Evolutionary conservation across 495 filamentous ascomycete species (phyloP).

Genomic region (Xanthoparmelia taractica): DNA sequence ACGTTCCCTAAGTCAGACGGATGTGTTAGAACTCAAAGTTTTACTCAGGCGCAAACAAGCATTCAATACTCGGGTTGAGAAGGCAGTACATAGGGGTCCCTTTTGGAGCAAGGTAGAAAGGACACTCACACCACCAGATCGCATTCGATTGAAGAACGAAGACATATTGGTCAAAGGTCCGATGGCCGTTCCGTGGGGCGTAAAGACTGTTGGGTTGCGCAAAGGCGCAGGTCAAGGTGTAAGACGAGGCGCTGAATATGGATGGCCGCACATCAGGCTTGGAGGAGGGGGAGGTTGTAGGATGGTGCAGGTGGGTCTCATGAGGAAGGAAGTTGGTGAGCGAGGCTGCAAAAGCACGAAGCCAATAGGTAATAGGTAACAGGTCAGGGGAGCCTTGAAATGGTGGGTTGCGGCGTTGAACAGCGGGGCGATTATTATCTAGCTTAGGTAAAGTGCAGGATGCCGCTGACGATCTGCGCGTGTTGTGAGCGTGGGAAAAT

Average conservation of each 20-base stretch:
- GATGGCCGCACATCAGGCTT: constrained; percentile 8
- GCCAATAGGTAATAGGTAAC: not conserved
- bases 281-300: not conserved
- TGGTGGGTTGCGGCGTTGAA: constrained; percentile 7
- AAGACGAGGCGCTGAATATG: constrained; percentile 5
- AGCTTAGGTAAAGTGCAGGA: constrained; percentile 1
- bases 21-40: constrained; percentile 7
- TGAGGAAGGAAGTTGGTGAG: not conserved
- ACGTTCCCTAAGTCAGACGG: constrained; percentile 30
- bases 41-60: constrained; percentile 5
- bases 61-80: constrained; percentile 11
- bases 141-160: constrained; percentile 37
- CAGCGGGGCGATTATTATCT: constrained; percentile 6
- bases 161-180: constrained; percentile 26
- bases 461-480: constrained; percentile 2
- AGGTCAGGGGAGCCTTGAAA: not conserved
- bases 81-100: not conserved
- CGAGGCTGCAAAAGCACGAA: not conserved
- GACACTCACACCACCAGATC: constrained; percentile 31
- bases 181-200: not conserved
- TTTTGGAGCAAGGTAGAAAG: not conserved
- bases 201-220: not conserved
- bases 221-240: constrained; percentile 11
- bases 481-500: not conserved
- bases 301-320: constrained; percentile 1